Evolutionary conservation across 2,329 filamentous ascomycete species (phyloP), one percentile per base, ranked within the genome.

Genomic region (Massarina eburnea): DNA sequence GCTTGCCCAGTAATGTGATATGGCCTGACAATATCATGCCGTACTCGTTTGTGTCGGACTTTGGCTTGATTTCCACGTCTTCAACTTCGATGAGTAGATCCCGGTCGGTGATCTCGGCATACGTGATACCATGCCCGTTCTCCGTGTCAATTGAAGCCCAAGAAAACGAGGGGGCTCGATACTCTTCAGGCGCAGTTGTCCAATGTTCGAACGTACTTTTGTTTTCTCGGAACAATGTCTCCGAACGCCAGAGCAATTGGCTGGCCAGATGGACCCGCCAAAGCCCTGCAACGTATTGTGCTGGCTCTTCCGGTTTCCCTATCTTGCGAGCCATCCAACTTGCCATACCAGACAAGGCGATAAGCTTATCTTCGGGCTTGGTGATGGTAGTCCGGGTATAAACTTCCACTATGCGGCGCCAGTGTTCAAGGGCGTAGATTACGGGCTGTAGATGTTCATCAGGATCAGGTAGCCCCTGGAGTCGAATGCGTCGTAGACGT

Each of bases 281-380:
- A 35, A 57, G 20, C 8, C 55, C 54, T 12, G 45, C 55, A 15
- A 55, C 39, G 18, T 55, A 57, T 10, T 38, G 24, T 19, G 33
- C 26, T 8, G 18, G n/a, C 17, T 36, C 27, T 3, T 36, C 30
- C 17, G 22, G 18, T 8, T 36, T 36, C 1, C 46, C 40, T 17
- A 45, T 52, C 21, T 27, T 15, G 1, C 20, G 15, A 3, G 46
- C 26, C 24, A 57, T 43, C 10, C 29, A 15, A 21, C 40, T 26
- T 8, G 54, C 54, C 3, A 57, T 45, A 5, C 55, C 54, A 3
- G 54, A 46, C 19, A 58, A 43, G 2, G 51, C 55, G 14, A 55
- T 48, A 2, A 58, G 32, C 34, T 55, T 58, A 17, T 58, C 55
- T 8, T 32, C 29, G 3, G 38, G 21, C 1, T 45, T 27, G 10